Base-by-base conservation (phyloP, 306 rosid genomes). In the Dryas octopetala region DNA sequence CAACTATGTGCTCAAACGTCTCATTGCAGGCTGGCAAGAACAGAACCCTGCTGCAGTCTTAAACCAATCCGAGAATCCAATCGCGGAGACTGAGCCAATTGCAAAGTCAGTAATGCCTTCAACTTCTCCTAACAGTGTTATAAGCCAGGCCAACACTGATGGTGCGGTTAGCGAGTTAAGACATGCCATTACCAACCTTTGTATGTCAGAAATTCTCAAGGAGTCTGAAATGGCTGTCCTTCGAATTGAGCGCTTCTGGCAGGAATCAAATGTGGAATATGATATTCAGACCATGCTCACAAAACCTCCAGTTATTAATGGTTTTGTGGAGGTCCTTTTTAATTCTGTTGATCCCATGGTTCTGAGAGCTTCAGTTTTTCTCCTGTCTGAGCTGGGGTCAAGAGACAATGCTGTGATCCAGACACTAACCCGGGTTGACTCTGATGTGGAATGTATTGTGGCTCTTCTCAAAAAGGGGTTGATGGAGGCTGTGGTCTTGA, bases 21-120 rank as follows among this genome's bases (percentile, higher is more conserved):
- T 95, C 4, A 87, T 92, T 76, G 97, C 96, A 40, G 88, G 96
- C 78, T 90, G 97, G 97, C 85, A 88, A 80, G 99, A 92, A 69
- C 85, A 79, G 61, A 86, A 89, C 70, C 84, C 91, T 9, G 69
- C 45, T 44, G 75, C 84, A 49, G 77, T 74, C 50, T 71, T 71
- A 19, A 81, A 68, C 23, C 88, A 76, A 11, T 43, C 76, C 46
- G 86, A 82, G 71, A 84, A 78, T 82, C 79, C 80, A 52, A 74
- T 11, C 49, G 74, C 66, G 2, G 84, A 76, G 51, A 38, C 54
- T 0, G 84, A 85, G 62, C 71, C 72, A 41, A 74, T 57, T 16
- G 52, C 66, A 45, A 80, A 87, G 70, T 60, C 91, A 66, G 7
- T 70, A 53, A 73, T 61, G 77, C 85, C 84, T 59, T 86, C 89